Percentiles rank a stretch among this genome's conserved stretches.
These are phyloP conservation scores for Voacanga thouarsii DNA, from an alignment of 257 asterid genomes.

Conservation along the genomic window DNA sequence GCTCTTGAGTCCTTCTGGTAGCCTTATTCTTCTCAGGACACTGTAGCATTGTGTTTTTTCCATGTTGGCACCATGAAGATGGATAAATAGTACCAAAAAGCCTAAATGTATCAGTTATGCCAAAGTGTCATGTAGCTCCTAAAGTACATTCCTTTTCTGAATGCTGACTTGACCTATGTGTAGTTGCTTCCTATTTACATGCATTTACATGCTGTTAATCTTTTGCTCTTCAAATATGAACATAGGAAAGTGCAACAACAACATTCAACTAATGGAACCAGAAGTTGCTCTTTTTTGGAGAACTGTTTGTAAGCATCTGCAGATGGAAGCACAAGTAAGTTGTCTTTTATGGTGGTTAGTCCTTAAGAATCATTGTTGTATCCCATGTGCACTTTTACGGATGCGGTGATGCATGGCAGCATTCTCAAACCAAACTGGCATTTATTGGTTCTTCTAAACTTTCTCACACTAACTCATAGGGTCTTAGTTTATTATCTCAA, in stretches of 20 bases:
- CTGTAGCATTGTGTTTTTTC: not conserved
- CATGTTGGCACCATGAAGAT: not conserved
- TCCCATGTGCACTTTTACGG: not conserved
- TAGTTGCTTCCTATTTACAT: not conserved
- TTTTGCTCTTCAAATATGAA: slow-evolving; percentile 7
- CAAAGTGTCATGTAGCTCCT: not conserved
- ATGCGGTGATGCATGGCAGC: not conserved
- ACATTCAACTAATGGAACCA: slow-evolving; percentile 69
- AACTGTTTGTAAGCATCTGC: slow-evolving; percentile 73
- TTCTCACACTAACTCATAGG: not conserved
- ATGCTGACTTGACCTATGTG: not conserved
- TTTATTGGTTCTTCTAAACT: not conserved
- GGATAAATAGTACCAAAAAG: not conserved
- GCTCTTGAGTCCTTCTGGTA: not conserved
- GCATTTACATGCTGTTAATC: not conserved
- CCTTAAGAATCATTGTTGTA: not conserved
- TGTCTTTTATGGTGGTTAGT: not conserved
- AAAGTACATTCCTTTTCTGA: not conserved
- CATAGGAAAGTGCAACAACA: slow-evolving; percentile 45
- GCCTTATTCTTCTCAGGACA: not conserved
- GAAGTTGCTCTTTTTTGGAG: slow-evolving; percentile 92
- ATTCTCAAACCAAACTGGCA: not conserved
- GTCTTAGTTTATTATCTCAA: not conserved
- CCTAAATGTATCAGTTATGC: not conserved
- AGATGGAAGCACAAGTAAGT: slow-evolving; percentile 81